Percentiles rank a stretch among this genome's conserved stretches.
Conservation (phyloP, 202 grass and related monocot genomes). For the Carex arenaria region DNA sequence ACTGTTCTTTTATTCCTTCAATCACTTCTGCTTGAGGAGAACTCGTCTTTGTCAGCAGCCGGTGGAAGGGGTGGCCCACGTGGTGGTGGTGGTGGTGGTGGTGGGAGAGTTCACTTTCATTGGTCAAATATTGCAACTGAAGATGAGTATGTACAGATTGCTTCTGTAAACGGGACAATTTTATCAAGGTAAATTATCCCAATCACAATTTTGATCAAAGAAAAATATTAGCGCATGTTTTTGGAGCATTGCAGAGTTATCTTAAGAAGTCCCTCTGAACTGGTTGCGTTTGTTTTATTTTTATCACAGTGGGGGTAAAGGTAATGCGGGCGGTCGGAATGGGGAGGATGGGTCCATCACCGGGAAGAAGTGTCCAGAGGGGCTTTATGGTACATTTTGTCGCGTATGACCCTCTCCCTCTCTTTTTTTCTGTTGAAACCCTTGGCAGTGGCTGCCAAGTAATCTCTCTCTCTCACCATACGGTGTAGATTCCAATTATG, state of each 20-base stretch:
- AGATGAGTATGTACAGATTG: constrained; percentile 97
- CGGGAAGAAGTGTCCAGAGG: constrained; percentile 78
- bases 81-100: constrained; percentile 83
- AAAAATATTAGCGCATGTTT: not conserved
- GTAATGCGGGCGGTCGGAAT: constrained; percentile 53
- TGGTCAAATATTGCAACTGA: constrained; percentile 93
- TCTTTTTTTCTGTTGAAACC: constrained; percentile 9
- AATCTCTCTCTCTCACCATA: not conserved
- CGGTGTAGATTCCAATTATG: not conserved
- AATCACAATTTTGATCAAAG: not conserved
- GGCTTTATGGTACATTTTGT: constrained; percentile 95
- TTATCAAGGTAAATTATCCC: constrained; percentile 54
- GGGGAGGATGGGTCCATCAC: constrained; percentile 77
- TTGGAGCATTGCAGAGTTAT: constrained; percentile 13
- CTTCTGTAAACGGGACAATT: constrained; percentile 78
- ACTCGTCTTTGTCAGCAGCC: constrained; percentile 75
- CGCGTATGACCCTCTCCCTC: constrained; percentile 44
- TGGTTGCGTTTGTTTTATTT: constrained; percentile 23
- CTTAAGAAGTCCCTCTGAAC: constrained; percentile 11
- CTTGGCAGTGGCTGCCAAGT: too few relatives aligned
- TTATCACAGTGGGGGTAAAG: constrained; percentile 62
- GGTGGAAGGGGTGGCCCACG: constrained; percentile 70
- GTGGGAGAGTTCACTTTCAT: constrained; percentile 94
- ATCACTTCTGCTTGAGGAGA: constrained; percentile 51
- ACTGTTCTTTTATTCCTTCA: constrained; percentile 94